These are phyloP conservation scores for Carex pumila DNA, from an alignment of 176 grass and related monocot genomes.

Conservation along the genomic window DNA sequence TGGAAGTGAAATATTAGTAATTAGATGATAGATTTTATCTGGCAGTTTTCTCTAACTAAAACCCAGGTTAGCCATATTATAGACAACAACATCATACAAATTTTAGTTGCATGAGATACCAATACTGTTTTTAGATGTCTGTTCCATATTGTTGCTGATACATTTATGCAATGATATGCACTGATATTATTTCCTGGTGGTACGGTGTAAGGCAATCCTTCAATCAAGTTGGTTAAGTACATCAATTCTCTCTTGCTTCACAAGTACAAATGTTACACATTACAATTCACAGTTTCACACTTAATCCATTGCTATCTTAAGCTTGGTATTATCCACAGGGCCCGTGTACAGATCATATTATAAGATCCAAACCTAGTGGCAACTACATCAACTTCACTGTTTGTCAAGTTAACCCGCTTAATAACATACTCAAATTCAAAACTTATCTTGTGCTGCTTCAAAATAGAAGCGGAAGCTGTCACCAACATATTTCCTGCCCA, in stretches of 20 bases:
- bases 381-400: background rate
- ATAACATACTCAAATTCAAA: constrained; percentile 13
- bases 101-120: background rate
- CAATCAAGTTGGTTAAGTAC: background rate
- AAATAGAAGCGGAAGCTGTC: background rate
- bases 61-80: background rate
- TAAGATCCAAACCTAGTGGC: constrained; percentile 7
- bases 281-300: background rate
- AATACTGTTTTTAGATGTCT: background rate
- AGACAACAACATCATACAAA: background rate
- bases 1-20: background rate
- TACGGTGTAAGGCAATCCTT: background rate
- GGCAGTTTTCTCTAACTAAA: background rate
- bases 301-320: background rate
- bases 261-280: background rate
- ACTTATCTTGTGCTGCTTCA: background rate
- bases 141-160: background rate
- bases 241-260: background rate
- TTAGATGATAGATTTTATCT: background rate
- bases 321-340: background rate
- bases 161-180: background rate
- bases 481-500: background rate
- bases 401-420: background rate
- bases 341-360: constrained; percentile 7
- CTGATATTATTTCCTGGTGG: background rate